phyloP scores from a whole-genome alignment of 2,329 filamentous ascomycete genomes.

The Neoscytalidium dimidiatum region DNA sequence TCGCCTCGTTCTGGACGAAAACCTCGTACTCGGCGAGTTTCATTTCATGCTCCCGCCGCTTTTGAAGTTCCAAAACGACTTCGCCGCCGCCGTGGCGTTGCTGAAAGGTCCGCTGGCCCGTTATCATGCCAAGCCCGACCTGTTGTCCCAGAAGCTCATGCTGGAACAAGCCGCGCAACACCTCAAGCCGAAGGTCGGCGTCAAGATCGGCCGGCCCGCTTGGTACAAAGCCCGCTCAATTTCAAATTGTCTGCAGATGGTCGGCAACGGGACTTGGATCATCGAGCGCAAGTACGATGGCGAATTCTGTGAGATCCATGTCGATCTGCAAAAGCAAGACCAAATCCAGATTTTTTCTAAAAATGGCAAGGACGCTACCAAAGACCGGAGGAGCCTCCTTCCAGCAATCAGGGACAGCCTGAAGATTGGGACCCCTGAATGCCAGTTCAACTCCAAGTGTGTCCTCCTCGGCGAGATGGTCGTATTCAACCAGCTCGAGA shows the following conservation, averaged over 20 bases:
- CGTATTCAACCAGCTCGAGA: constrained; percentile 69
- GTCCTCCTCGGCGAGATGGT: constrained; percentile 84
- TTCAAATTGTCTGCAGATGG: constrained; percentile 71
- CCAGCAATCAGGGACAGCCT: constrained; percentile 66
- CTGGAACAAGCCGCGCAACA: constrained; percentile 41
- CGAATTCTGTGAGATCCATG: constrained; percentile 87
- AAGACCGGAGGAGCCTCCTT: constrained; percentile 65
- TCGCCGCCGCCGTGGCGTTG: constrained; percentile 60
- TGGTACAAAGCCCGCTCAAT: constrained; percentile 56
- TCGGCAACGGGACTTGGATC: constrained; percentile 63
- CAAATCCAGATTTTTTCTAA: constrained; percentile 86
- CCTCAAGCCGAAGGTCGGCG: constrained; percentile 42
- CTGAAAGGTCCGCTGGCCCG: constrained; percentile 48
- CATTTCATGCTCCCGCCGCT: constrained; percentile 71
- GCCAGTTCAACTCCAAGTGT: constrained; percentile 64
- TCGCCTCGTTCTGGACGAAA: constrained; percentile 64
- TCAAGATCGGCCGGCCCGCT: constrained; percentile 48
- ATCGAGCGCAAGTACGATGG: constrained; percentile 84
- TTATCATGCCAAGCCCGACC: constrained; percentile 41
- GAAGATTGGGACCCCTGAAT: constrained; percentile 58
- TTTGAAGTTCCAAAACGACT: constrained; percentile 69
- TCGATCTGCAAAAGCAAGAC: constrained; percentile 63
- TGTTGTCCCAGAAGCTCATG: constrained; percentile 32
- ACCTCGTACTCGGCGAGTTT: constrained; percentile 59
- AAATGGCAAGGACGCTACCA: constrained; percentile 84